A percentile compares a stretch with the other conserved stretches of the same genome.
Evolutionary conservation across 2,329 filamentous ascomycete genomes (phyloP).

Genomic region (Fusarium sp.): DNA sequence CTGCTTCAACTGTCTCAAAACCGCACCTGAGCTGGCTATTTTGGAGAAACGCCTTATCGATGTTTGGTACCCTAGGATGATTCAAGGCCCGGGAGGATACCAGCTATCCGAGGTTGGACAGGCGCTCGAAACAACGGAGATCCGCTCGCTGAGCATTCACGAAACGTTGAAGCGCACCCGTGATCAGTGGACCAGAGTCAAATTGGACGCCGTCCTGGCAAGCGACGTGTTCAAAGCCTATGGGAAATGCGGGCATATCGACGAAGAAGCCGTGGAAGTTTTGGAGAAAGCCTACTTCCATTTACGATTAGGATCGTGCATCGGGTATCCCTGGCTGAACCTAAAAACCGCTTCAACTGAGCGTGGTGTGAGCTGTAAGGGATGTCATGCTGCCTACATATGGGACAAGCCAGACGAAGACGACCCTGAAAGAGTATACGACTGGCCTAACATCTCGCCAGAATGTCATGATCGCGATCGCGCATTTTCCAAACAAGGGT

Average conservation of each 20-base stretch:
- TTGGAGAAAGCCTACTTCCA: not conserved
- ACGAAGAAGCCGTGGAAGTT: not conserved
- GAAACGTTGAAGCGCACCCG: too few relatives aligned
- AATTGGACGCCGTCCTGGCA: not conserved
- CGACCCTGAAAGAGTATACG: too few relatives aligned
- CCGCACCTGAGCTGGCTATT: not conserved
- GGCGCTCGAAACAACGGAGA: fast-evolving
- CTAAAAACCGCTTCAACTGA: fast-evolving
- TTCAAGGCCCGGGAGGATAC: too few relatives aligned
- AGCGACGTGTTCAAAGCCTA: not conserved
- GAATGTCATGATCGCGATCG: not conserved
- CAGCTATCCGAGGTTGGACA: fast-evolving
- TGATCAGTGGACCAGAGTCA: too few relatives aligned
- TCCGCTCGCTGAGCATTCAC: not conserved
- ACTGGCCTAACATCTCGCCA: too few relatives aligned
- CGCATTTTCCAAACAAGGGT: conserved; percentile 4
- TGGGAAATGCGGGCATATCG: not conserved
- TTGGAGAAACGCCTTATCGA: not conserved
- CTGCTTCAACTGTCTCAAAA: conserved; percentile 19
- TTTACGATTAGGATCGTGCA: not conserved
- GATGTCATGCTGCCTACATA: not conserved
- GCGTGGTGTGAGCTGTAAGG: conserved; percentile 14
- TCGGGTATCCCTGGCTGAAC: conserved; percentile 3
- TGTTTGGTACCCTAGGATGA: not conserved
- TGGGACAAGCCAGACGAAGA: too few relatives aligned